Percentiles rank a stretch among this genome's conserved stretches.
Conservation (phyloP, 495 filamentous ascomycete species). For the Chaetomium fimeti region DNA sequence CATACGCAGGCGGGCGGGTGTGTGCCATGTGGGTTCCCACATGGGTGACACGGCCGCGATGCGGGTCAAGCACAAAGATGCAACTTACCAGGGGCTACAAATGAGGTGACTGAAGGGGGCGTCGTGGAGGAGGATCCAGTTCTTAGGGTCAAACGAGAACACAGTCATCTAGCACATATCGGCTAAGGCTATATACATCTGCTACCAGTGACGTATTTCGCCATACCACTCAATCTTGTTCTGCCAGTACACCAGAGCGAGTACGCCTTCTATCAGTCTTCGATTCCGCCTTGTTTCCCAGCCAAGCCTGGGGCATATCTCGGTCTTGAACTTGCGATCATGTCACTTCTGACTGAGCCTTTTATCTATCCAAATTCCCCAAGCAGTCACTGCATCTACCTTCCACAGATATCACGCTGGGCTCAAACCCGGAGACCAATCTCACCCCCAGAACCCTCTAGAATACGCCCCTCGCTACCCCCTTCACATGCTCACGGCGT, state of each 20-base stretch:
- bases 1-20: neutral
- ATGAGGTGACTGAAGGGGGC: too few species aligned
- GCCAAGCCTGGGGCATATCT: neutral
- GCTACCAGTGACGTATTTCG: neutral
- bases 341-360: neutral
- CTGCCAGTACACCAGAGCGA: neutral
- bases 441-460: neutral
- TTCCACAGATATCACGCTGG: neutral
- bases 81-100: too few species aligned
- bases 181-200: neutral
- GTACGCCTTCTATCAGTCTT: neutral
- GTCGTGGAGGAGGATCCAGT: neutral
- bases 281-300: neutral
- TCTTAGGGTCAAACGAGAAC: neutral
- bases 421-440: neutral
- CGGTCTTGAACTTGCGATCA: neutral
- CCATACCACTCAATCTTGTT: neutral
- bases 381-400: neutral
- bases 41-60: constrained; percentile 4
- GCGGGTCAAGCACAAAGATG: constrained; percentile 1
- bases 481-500: too few species aligned
- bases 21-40: constrained; percentile 20
- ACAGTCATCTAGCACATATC: neutral
- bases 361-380: neutral
- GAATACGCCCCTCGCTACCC: too few species aligned